Evolutionary conservation across 768 basidiomycete genomes (phyloP), one percentile per base, ranked within the genome.

Genomic region (Crepidotus variabilis): DNA sequence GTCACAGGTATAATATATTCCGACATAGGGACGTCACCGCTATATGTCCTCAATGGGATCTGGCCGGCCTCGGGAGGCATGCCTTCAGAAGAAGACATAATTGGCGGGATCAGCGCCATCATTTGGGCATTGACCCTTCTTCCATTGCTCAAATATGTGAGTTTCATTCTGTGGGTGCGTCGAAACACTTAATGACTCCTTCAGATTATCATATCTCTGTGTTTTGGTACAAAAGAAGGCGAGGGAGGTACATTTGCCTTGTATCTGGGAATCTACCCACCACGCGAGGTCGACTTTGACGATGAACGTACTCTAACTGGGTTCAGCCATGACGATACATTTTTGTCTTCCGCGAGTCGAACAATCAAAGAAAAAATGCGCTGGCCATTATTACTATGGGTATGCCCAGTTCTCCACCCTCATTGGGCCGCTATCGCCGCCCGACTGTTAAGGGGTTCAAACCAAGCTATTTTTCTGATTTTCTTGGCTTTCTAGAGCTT

Each of bases 201-300:
- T 4, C 49, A 84, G 82, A 76, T 79, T 23, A 59, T 78, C 46
- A 75, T 86, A 47, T 77, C 77, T 7, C 8, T 69, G n/a, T 66
- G 58, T 28, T 71, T 71, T 23, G 68, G 68, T 10, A 85, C 82
- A 0, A 39, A 61, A 2, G 80, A 84, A 73, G 85, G 84, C 20
- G 87, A 89, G 67, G 87, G 87, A 9, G 87, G 86, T 11, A 78
- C 82, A 2, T 88, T 87, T 60, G 86, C 86, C 0, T 67, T 87
- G 9, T 82, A 73, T 63, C 82, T 84, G 64, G 79, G 80, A 16
- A 63, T 87, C 13, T 85, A 77, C 59, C 85, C 85, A 10, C 80
- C 77, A 0, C 68, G 68, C 4, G 69, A 74, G 3, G 65, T 73
- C 34, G 75, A 79, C 56, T 65, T 69, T 28, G 79, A 82, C 56